Percentiles rank a stretch among this genome's conserved stretches.
These are phyloP conservation scores for Yarrowia phangngaensis DNA, from an alignment of 805 yeast species.

Conservation along the genomic window DNA sequence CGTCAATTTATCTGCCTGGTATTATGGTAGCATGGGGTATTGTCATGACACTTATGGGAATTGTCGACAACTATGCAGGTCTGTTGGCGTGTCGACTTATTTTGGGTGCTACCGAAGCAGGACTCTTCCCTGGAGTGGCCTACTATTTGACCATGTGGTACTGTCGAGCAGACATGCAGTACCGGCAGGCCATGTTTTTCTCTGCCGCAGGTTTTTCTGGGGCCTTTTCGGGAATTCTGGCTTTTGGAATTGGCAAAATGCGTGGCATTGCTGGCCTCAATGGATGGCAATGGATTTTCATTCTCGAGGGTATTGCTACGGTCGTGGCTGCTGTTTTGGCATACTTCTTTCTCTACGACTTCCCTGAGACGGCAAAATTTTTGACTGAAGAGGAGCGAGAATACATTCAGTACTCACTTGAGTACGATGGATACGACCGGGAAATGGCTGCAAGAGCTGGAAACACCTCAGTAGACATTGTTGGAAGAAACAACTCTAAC, in stretches of 20 bases:
- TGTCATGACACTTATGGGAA: conserved; percentile 40
- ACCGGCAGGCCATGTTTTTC: conserved; percentile 43
- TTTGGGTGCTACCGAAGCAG: conserved; percentile 45
- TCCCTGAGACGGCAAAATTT: conserved; percentile 55
- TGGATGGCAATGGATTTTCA: conserved; percentile 52
- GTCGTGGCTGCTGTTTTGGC: conserved; percentile 36
- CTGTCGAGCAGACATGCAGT: conserved; percentile 41
- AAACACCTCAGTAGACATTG: conserved; percentile 42
- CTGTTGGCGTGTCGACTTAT: conserved; percentile 42
- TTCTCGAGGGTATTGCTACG: conserved; percentile 50
- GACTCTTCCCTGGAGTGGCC: conserved; percentile 45
- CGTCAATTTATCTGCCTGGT: conserved; percentile 39
- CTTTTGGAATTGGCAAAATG: conserved; percentile 46
- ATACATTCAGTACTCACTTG: conserved; percentile 39
- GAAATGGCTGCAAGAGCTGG: neutral
- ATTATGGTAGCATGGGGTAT: conserved; percentile 41
- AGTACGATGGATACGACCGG: conserved; percentile 8
- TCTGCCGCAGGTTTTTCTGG: conserved; percentile 39
- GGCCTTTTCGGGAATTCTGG: conserved; percentile 50
- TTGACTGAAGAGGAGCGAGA: conserved; percentile 44
- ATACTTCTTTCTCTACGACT: conserved; percentile 43
- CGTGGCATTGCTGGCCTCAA: conserved; percentile 41
- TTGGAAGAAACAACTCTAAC: conserved; percentile 44
- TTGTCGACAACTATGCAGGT: conserved; percentile 37
- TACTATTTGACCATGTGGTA: conserved; percentile 38